phyloP scores from a whole-genome alignment of 2,329 filamentous ascomycete species.

The Penicillium sp. region DNA sequence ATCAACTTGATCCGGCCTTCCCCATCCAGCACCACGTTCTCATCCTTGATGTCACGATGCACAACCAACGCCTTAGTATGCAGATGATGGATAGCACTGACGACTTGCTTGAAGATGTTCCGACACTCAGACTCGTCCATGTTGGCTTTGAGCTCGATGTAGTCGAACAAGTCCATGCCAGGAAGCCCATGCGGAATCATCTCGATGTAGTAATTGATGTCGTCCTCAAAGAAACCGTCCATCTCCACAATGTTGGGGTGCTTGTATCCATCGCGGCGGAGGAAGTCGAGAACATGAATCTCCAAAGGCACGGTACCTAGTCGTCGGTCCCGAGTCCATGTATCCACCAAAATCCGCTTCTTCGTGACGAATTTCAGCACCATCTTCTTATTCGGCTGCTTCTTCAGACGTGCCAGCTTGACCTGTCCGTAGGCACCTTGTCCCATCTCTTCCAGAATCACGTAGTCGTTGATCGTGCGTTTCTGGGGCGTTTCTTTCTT shows the following conservation, averaged over 20 bases:
- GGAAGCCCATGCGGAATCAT: constrained; percentile 93
- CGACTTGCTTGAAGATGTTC: constrained; percentile 94
- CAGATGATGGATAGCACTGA: constrained; percentile 84
- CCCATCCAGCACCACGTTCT: constrained; percentile 95
- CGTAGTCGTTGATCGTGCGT: constrained; percentile 87
- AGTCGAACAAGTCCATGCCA: constrained; percentile 98
- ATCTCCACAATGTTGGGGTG: constrained; percentile 73
- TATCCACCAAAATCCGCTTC: constrained; percentile 93
- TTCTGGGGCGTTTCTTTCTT: constrained; percentile 59
- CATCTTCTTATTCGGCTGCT: constrained; percentile 75
- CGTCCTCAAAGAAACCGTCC: constrained; percentile 70
- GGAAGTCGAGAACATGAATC: constrained; percentile 94
- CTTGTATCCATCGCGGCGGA: constrained; percentile 72
- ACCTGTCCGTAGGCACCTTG: constrained; percentile 98
- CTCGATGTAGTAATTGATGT: constrained; percentile 94
- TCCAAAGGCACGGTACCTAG: constrained; percentile 94
- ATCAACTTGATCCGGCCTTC: constrained; percentile 96
- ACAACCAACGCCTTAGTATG: constrained; percentile 91
- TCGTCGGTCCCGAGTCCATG: constrained; percentile 92
- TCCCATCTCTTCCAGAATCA: constrained; percentile 96
- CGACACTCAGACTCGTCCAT: constrained; percentile 96
- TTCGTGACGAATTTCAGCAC: constrained; percentile 99
- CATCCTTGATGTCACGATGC: constrained; percentile 98
- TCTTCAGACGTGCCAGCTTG: constrained; percentile 88
- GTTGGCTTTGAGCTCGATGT: constrained; percentile 92